Evolutionary conservation across 768 basidiomycete species (phyloP), one percentile per base, ranked within the genome.

Genomic region (Serpula lacrymans): DNA sequence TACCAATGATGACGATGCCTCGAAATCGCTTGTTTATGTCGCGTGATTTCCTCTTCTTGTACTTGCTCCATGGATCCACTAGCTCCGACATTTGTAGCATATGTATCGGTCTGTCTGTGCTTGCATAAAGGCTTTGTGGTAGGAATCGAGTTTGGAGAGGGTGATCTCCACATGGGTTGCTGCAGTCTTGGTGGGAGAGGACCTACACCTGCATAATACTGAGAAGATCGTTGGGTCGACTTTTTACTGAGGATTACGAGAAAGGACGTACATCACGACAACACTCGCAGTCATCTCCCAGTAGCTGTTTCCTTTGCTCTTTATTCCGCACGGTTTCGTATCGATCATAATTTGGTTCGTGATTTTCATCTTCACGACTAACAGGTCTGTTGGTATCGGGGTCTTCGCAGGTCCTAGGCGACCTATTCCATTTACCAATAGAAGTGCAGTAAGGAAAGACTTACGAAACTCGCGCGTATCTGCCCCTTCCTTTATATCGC

Each of bases 181-280:
- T 80, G 74, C 7, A 82, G 71, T 20, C 78, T 73, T 12, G 62
- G 59, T 1, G 88, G 88, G 4, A 91, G 68, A 4, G 84, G 79
- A 0, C 84, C 88, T 11, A 94, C 64, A 0, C 77, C 81, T 43
- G 80, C 73, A 55, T 93, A 91, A 52, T 90, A 93, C 90, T 92
- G 46, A 23, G 16, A 25, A 43, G 20, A 38, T 17, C 40, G 27
- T 21, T 24, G 27, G 21, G 43, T 24, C 16, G 27, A 48, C 17
- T 22, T 6, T 20, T 9, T 23, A 18, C 18, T 26, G 18, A 46
- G 23, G 18, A 25, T 5, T 12, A 10, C 28, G 20, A 14, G 21
- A 16, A 21, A 30, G 30, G 25, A 16, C 77, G 43, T 53, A 89
- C 91, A 35, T 82, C 83, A 28, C 69, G 76, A 57, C 92, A 95